Conservation (phyloP, 805 yeast species). For the Scheffersomyces ergatensis region DNA sequence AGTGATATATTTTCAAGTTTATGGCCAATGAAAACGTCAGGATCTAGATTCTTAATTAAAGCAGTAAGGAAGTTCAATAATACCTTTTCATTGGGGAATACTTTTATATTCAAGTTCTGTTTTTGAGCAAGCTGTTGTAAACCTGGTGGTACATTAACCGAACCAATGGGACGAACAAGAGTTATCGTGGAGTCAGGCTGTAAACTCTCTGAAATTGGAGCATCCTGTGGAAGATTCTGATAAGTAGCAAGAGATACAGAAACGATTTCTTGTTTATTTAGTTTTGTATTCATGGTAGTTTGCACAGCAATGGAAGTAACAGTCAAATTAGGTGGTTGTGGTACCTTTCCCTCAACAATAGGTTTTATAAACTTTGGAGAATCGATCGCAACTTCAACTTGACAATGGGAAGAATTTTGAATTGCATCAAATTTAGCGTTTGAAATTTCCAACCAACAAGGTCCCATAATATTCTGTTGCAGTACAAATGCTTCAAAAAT, state of each 20-base stretch:
- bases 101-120: constrained; percentile 48
- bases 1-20: constrained; percentile 74
- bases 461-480: constrained; percentile 88
- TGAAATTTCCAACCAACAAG: constrained; percentile 86
- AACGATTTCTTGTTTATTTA: constrained; percentile 81
- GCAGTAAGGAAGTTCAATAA: constrained; percentile 75
- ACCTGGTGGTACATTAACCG: constrained; percentile 71
- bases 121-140: constrained; percentile 59
- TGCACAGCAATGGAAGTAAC: constrained; percentile 75
- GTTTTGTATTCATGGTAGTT: constrained; percentile 71
- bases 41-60: constrained; percentile 69
- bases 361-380: constrained; percentile 50
- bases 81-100: constrained; percentile 71
- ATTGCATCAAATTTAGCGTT: constrained; percentile 58
- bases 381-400: constrained; percentile 63
- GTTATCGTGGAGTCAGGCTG: constrained; percentile 66
- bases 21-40: constrained; percentile 90
- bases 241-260: constrained; percentile 77
- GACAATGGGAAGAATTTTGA: constrained; percentile 74
- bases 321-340: constrained; percentile 63
- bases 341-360: constrained; percentile 26
- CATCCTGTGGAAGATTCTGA: constrained; percentile 68
- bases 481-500: constrained; percentile 85
- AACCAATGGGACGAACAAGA: constrained; percentile 74
- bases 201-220: constrained; percentile 61